Evolutionary conservation across 2,329 filamentous ascomycete genomes (phyloP), one percentile per base, ranked within the genome.

Genomic region (Ophiostoma himal-ulmi): DNA sequence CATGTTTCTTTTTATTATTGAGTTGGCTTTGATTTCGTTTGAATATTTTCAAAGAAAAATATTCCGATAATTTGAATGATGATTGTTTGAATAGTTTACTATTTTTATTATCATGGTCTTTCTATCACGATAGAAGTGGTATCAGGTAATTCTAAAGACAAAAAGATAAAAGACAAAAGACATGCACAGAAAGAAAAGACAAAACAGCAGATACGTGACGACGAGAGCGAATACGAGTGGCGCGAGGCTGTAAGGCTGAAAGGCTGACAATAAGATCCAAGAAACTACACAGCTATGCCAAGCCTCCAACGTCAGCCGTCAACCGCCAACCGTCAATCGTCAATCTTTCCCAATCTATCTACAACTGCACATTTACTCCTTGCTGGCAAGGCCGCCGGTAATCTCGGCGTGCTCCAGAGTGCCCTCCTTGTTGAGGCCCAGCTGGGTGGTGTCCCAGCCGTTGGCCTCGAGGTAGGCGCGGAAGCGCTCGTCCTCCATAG

Each of bases 401-500:
- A 22, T 36, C 34, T 65, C 62, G 36, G 36, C 62, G 11, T 39
- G 62, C 62, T 65, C 39, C 39, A 44, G n/a, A 17, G 72, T 75
- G 66, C 79, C 77, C 0, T 76, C 78, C 70, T 76, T 78, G 73
- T 76, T 80, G 1, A 84, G 74, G 0, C 85, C 85, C 17, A 87
- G 78, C 76, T 85, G 83, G 3, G 79, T 74, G 0, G 87, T 90
- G 77, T 97, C 93, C 81, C 90, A 97, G 3, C 93, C 93, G 71
- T 94, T 84, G 36, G 81, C 81, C 76, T 88, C 84, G 14, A 97
- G 82, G 77, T 91, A 97, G 22, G 81, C 85, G 44, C 91, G 86
- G 81, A 97, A 97, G 62, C 85, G 85, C 10, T 82, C 77, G 76
- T 97, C 93, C 79, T 97, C 94, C 20, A 85, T 76, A 0, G 89